phyloP scores from a whole-genome alignment of 139 green algal genomes.

The Chlamydomonas incerta region DNA sequence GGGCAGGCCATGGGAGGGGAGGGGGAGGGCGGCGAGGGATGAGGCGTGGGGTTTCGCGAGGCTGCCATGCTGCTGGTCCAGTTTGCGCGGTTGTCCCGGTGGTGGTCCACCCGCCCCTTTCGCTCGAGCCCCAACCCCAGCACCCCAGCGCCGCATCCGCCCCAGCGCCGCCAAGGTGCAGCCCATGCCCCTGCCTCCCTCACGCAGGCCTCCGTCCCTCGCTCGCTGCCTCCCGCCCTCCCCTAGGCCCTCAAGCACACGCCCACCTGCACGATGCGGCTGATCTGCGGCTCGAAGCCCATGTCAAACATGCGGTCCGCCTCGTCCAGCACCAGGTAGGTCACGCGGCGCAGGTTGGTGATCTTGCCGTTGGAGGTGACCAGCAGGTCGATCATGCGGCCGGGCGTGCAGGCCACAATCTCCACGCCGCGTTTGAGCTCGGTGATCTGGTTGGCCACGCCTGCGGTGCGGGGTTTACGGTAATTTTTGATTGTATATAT shows the following conservation, averaged over 20 bases:
- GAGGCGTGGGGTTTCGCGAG: no score
- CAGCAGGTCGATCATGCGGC: constrained; percentile 99
- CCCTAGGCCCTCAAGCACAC: background rate
- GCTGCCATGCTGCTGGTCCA: no score
- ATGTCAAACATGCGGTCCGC: constrained; percentile 99
- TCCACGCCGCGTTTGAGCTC: constrained; percentile 94
- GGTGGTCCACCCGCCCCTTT: no score
- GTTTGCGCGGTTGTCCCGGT: no score
- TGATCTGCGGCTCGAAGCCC: constrained; percentile 79
- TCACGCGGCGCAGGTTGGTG: constrained; percentile 96
- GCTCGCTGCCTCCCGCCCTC: no score
- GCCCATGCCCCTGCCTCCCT: background rate
- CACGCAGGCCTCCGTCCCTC: no score
- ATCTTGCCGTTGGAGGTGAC: constrained; percentile 89
- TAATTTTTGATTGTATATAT: no score
- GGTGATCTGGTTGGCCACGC: constrained; percentile 89
- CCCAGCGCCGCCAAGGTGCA: no score
- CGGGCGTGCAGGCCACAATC: constrained; percentile 95
- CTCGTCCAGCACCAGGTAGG: constrained; percentile 98
- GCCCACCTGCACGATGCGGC: constrained; percentile 58
- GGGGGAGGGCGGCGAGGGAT: no score
- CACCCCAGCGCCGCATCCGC: no score
- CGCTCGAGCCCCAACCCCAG: no score
- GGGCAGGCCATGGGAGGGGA: background rate
- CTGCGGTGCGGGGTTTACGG: background rate